phyloP scores from a whole-genome alignment of 148 eudicot species.

The Rheum nobile region DNA sequence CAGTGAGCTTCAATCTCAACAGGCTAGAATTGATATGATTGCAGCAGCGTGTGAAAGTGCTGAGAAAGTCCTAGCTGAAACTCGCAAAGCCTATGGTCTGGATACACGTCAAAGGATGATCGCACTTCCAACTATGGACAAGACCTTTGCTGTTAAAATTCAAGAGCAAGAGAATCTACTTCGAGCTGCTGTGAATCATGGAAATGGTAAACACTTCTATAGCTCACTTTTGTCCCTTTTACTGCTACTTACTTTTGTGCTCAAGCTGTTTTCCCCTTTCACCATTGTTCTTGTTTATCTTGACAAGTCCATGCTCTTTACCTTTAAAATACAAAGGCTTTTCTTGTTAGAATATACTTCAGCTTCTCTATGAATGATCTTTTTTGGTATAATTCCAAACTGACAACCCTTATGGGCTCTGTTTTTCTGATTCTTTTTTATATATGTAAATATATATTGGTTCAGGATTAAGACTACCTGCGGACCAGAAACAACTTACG shows the following conservation, averaged over 20 bases:
- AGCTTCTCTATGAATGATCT: background rate
- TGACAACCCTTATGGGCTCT: background rate
- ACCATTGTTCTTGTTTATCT: background rate
- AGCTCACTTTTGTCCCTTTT: background rate
- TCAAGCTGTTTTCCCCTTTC: background rate
- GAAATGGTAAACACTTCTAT: constrained; percentile 46
- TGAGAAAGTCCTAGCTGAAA: constrained; percentile 90
- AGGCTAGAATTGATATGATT: constrained; percentile 90
- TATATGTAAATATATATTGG: background rate
- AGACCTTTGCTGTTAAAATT: constrained; percentile 90
- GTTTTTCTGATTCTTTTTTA: background rate
- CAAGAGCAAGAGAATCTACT: constrained; percentile 86
- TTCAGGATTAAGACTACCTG: constrained; percentile 65
- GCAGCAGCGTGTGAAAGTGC: constrained; percentile 99
- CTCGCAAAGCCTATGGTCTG: constrained; percentile 76
- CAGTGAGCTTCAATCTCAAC: constrained; percentile 16
- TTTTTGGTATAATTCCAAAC: background rate
- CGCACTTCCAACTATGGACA: constrained; percentile 69
- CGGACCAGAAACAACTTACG: constrained; percentile 67
- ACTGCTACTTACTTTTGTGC: background rate
- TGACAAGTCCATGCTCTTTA: background rate
- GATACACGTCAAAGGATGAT: constrained; percentile 73
- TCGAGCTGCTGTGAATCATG: constrained; percentile 84
- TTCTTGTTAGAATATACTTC: background rate
- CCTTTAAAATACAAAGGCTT: background rate